phyloP scores from a whole-genome alignment of 1,139 yeast species.

The Torulaspora globosa region DNA sequence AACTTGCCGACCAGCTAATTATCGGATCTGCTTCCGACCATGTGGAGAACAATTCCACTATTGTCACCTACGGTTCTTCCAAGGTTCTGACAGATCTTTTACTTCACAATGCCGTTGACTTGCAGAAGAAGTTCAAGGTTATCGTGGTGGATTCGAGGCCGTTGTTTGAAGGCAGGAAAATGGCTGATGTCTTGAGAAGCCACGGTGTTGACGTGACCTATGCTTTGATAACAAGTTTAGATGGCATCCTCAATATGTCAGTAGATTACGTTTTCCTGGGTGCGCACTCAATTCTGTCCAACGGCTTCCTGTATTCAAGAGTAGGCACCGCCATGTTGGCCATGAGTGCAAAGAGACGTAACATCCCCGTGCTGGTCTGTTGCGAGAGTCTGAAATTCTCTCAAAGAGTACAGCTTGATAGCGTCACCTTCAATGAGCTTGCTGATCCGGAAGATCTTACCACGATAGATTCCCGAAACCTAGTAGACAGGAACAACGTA shows the following conservation, averaged over 20 bases:
- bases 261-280: conserved; percentile 91
- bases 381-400: conserved; percentile 95
- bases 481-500: conserved; percentile 47
- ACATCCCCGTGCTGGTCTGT: conserved; percentile 90
- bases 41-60: conserved; percentile 70
- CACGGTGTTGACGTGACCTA: conserved; percentile 65
- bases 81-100: conserved; percentile 76
- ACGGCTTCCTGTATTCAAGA: conserved; percentile 87
- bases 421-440: conserved; percentile 88
- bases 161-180: conserved; percentile 81
- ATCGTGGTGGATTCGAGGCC: conserved; percentile 95
- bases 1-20: conserved; percentile 77
- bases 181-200: conserved; percentile 59
- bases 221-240: conserved; percentile 71
- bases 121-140: conserved; percentile 68
- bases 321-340: conserved; percentile 95
- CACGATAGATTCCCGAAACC: conserved; percentile 45
- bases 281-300: conserved; percentile 95
- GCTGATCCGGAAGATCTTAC: conserved; percentile 79
- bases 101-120: conserved; percentile 59
- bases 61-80: conserved; percentile 85
- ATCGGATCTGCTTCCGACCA: conserved; percentile 77
- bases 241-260: conserved; percentile 77
- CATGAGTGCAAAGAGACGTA: conserved; percentile 81
- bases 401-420: conserved; percentile 91